Base-by-base conservation (phyloP, 2,329 filamentous ascomycete species). In the Huntiella moniliformis region DNA sequence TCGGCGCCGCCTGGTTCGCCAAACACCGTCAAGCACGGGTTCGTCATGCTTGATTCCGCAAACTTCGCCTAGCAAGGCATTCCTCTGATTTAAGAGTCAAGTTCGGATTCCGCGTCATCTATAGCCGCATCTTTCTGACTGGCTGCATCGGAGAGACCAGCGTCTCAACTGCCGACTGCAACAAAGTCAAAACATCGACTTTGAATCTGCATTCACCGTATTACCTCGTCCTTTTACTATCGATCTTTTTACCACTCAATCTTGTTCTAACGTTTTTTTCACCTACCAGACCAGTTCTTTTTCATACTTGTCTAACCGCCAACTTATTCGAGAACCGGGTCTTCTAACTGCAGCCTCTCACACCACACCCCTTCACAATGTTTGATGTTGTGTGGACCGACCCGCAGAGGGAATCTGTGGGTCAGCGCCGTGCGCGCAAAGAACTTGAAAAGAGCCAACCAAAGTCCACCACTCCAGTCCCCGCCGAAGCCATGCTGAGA, bases 361-460 rank as follows among this genome's bases (percentile, higher is more conserved):
- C 31, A 12, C 11, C 16, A 45, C 37, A 45, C n/a, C 17, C 22
- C 15, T 33, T 17, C 16, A 41, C 47, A 38, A 76, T 76, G 72
- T 75, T 73, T 55, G 70, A 74, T 54, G 67, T 75, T 31, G 59
- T 71, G 40, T 76, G 72, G 72, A 70, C 69, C 3, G 71, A 74
- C 47, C 68, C 67, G 16, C 61, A 68, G 42, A 60, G 63, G 48
- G 68, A 75, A 57, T 62, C 65, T 6, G 64, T 74, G 12, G 68
- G 70, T 2, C 67, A 75, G 54, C 63, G 66, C 46, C 65, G 66
- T 12, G 62, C 66, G 1, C 66, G 64, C 41, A 74, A 72, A 53
- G 65, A 66, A 50, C 54, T 56, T 40, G 63, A 63, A 49, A 60
- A 56, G 16, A 36, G 44, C 34, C 61, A 58, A 46, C 28, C 28